Conservation (phyloP, 1,139 yeast species). For the Blastobotrys buckinghamii region DNA sequence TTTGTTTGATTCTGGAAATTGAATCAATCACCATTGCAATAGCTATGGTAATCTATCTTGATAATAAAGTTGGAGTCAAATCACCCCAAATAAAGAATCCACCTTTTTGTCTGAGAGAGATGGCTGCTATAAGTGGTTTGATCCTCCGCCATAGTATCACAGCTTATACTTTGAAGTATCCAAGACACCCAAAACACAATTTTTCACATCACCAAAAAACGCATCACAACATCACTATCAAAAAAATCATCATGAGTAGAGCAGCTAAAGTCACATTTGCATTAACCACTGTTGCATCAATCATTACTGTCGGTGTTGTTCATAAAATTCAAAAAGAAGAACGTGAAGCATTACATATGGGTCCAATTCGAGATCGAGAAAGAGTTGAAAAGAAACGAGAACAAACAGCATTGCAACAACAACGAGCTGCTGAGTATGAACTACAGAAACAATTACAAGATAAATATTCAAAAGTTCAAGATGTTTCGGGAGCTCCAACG, state of each 20-base stretch:
- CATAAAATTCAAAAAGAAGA: conserved; percentile 63
- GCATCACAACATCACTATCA: too few relatives aligned
- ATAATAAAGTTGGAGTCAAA: too few relatives aligned
- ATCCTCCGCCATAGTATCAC: too few relatives aligned
- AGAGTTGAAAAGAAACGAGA: conserved; percentile 37
- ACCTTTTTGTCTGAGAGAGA: too few relatives aligned
- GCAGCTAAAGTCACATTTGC: conserved; percentile 68
- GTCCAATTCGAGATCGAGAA: conserved; percentile 73
- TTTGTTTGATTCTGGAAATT: too few relatives aligned
- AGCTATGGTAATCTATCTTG: too few relatives aligned
- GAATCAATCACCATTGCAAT: too few relatives aligned
- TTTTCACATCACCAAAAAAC: too few relatives aligned
- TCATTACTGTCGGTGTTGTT: conserved; percentile 56
- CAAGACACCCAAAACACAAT: too few relatives aligned
- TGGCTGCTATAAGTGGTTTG: too few relatives aligned
- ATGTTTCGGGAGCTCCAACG: conserved; percentile 7
- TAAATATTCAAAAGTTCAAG: conserved; percentile 56
- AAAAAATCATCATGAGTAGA: conserved; percentile 47
- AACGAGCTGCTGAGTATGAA: conserved; percentile 68
- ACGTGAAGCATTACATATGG: conserved; percentile 64
- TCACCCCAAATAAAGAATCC: too few relatives aligned
- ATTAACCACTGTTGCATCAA: conserved; percentile 50
- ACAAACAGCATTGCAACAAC: conserved; percentile 37
- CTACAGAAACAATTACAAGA: conserved; percentile 63
- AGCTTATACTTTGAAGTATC: too few relatives aligned